Conservation (phyloP, 1,284 basidiomycete genomes). For the Schizophyllum commune region DNA sequence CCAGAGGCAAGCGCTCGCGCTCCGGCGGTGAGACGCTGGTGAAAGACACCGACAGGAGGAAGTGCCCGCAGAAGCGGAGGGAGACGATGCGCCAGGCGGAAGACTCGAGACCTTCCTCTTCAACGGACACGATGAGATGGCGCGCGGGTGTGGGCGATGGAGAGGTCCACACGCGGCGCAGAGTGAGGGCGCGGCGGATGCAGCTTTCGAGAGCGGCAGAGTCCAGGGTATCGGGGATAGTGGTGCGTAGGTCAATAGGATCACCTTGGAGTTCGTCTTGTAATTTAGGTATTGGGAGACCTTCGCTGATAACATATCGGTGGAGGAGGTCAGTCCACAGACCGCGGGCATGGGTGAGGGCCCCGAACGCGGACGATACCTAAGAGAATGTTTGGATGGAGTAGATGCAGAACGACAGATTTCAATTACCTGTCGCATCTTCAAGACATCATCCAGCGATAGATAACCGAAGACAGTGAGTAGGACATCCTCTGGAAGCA, state of each 20-base stretch:
- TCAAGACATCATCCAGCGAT: slow-evolving; percentile 25
- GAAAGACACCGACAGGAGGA: slow-evolving; percentile 36
- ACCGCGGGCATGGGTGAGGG: slow-evolving; percentile 34
- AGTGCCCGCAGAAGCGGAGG: slow-evolving; percentile 36
- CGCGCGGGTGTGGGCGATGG: slow-evolving; percentile 26
- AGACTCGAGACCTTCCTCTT: slow-evolving; percentile 13
- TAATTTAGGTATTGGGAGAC: slow-evolving; percentile 40
- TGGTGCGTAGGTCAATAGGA: neutral
- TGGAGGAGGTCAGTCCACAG: slow-evolving; percentile 45
- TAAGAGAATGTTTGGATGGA: neutral
- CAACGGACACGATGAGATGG: slow-evolving; percentile 19
- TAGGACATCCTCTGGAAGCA: neutral
- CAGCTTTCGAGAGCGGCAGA: slow-evolving; percentile 35
- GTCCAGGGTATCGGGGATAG: slow-evolving; percentile 24
- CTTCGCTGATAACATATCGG: slow-evolving; percentile 29
- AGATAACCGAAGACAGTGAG: slow-evolving; percentile 22
- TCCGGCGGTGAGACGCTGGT: slow-evolving; percentile 22
- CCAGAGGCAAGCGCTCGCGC: slow-evolving; percentile 19
- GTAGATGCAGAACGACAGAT: no score
- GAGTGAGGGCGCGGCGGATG: slow-evolving; percentile 28
- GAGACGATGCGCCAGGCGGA: slow-evolving; percentile 24
- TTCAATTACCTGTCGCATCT: slow-evolving; percentile 25
- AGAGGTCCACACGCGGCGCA: slow-evolving; percentile 42
- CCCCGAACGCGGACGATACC: slow-evolving; percentile 18
- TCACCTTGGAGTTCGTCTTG: slow-evolving; percentile 1